phyloP scores from a whole-genome alignment of 2,329 filamentous ascomycete genomes.

The Biscogniauxia sp. region DNA sequence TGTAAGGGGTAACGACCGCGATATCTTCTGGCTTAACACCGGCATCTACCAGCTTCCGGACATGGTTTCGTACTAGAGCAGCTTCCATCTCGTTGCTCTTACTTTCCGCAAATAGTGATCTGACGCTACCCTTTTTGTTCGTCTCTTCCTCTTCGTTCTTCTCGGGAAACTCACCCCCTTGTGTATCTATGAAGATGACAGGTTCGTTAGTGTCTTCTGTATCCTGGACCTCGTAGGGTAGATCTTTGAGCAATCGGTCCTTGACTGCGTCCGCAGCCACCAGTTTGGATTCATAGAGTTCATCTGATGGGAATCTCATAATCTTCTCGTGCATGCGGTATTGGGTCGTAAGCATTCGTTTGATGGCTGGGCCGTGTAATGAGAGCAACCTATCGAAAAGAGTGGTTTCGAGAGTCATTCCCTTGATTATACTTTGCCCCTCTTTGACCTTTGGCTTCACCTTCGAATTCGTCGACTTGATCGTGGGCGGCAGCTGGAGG shows the following conservation, averaged over 20 bases:
- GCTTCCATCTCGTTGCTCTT: constrained; percentile 81
- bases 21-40: constrained; percentile 83
- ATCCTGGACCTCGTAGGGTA: constrained; percentile 74
- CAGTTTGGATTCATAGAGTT: constrained; percentile 80
- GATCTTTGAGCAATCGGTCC: constrained; percentile 68
- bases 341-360: constrained; percentile 93
- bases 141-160: constrained; percentile 71
- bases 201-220: constrained; percentile 87
- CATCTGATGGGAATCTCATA: constrained; percentile 89
- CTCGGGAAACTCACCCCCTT: constrained; percentile 89
- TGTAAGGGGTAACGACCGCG: constrained; percentile 93
- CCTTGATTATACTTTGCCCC: constrained; percentile 42
- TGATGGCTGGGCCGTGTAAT: constrained; percentile 79
- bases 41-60: constrained; percentile 70
- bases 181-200: constrained; percentile 91
- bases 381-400: constrained; percentile 85
- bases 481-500: constrained; percentile 88
- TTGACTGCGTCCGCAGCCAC: constrained; percentile 79
- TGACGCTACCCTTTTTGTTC: constrained; percentile 44
- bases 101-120: constrained; percentile 52
- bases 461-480: constrained; percentile 71
- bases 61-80: constrained; percentile 73
- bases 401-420: constrained; percentile 76
- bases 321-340: constrained; percentile 98
- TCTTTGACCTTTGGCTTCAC: constrained; percentile 33